Base-by-base conservation (phyloP, 169 alveolate genomes). In the Fabrea salina region DNA sequence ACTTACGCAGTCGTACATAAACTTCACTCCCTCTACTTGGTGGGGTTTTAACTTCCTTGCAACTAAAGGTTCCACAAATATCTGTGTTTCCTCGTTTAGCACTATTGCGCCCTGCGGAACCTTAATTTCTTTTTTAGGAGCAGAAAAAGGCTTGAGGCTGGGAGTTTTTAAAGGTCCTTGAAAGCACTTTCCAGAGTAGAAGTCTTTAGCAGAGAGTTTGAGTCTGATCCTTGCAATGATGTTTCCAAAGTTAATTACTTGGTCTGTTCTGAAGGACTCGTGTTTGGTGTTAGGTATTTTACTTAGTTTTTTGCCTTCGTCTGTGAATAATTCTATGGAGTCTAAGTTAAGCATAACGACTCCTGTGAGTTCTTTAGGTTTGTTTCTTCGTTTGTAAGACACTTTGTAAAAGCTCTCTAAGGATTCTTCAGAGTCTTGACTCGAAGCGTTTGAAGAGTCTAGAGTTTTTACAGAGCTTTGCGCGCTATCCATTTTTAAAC, bases 1-100 rank as follows among this genome's bases (percentile, higher is more conserved):
- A 30, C 82, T 13, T n/a, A 82, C 56, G 39, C 88, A 82, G n/a
- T 82, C 80, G 49, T 56, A 82, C 84, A 82, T 64, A 53, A 82
- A 82, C 35, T 75, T 44, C 5, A 82, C 68, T 3, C 88, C 88
- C 40, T 30, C 35, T 39, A 19, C 53, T 44, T 82, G 59, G 56
- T 82, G 78, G 30, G 40, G 19, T 66, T 77, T 49, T 56, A 75
- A 39, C 11, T 30, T 11, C 5, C 76, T 13, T 25, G 44, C n/a
- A 6, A 82, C 13, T 22, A 16, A 51, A 0, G 30, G 3, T 8
- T 58, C 80, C 3, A 82, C 54, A 25, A 41, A 82, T 51, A 74
- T 72, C 0, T 70, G 41, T n/a, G 25, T 41, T 13, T n/a, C 39
- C 0, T 43, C 67, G 68, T 70, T 66, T 41, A 70, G 19, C 22